Evolutionary conservation across 345 rosid genomes (phyloP).

Genomic region (Gossypium thurberi): DNA sequence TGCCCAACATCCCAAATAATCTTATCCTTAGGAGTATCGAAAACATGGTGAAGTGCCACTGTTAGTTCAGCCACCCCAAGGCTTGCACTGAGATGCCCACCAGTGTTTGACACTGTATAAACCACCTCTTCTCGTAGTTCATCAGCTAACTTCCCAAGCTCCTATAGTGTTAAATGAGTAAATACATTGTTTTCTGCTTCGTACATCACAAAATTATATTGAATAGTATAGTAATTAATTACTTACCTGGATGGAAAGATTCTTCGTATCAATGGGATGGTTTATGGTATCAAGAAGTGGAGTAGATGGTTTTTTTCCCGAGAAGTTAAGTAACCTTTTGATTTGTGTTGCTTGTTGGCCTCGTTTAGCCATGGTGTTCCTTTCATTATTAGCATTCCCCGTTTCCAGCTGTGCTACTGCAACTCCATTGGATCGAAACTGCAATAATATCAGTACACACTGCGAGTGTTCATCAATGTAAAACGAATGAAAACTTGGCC

Average conservation of each 20-base stretch:
- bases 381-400: not conserved
- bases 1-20: conserved; percentile 62
- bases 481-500: too few species aligned
- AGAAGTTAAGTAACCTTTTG: conserved; percentile 20
- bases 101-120: conserved; percentile 37
- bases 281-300: conserved; percentile 38
- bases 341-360: not conserved
- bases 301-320: conserved; percentile 30
- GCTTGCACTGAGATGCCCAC: conserved; percentile 47
- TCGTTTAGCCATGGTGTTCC: not conserved
- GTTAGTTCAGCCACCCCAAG: conserved; percentile 47
- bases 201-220: too few species aligned
- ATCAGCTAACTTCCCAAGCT: conserved; percentile 30
- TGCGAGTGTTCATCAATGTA: too few species aligned
- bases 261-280: conserved; percentile 37
- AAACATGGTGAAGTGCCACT: conserved; percentile 51
- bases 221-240: too few species aligned
- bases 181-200: too few species aligned
- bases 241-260: conserved; percentile 19
- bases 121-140: conserved; percentile 43
- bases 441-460: not conserved
- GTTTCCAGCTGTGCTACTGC: not conserved
- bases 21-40: conserved; percentile 39
- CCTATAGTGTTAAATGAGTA: conserved; percentile 19
- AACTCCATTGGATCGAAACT: not conserved